phyloP scores from a whole-genome alignment of 192 early-diverging fungal genomes.

The Rhizoclosmatium globosum region DNA sequence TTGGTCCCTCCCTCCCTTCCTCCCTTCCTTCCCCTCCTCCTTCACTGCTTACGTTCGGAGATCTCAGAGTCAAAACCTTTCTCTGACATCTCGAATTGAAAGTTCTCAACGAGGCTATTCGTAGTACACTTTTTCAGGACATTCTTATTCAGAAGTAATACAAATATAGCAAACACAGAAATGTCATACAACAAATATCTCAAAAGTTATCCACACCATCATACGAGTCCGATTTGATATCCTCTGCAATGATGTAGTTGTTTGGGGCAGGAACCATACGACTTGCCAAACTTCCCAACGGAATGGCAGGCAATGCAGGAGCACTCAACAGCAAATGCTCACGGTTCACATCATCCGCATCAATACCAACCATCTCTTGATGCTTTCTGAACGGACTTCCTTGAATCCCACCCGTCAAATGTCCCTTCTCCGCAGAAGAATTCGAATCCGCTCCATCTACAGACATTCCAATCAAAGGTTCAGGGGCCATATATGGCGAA shows the following conservation, averaged over 20 bases:
- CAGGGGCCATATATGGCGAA: constrained; percentile 18
- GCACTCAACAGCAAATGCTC: constrained; percentile 30
- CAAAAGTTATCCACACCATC: too few relatives aligned
- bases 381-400: background rate
- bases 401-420: background rate
- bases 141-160: too few relatives aligned
- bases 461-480: constrained; percentile 7
- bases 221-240: background rate
- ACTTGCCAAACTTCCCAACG: constrained; percentile 20
- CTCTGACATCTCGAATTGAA: too few relatives aligned
- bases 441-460: background rate
- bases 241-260: constrained; percentile 18
- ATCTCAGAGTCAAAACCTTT: background rate
- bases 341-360: constrained; percentile 20
- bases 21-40: background rate
- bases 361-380: constrained; percentile 11
- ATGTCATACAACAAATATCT: too few relatives aligned
- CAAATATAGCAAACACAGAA: too few relatives aligned
- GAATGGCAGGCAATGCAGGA: constrained; percentile 26
- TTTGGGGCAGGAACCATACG: constrained; percentile 6
- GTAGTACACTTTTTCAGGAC: too few relatives aligned
- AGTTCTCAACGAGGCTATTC: too few relatives aligned
- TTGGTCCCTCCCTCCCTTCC: background rate
- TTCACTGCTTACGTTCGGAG: background rate
- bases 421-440: background rate